phyloP scores from a whole-genome alignment of 1,139 yeast species.

The Zygosaccharomyces sapae region DNA sequence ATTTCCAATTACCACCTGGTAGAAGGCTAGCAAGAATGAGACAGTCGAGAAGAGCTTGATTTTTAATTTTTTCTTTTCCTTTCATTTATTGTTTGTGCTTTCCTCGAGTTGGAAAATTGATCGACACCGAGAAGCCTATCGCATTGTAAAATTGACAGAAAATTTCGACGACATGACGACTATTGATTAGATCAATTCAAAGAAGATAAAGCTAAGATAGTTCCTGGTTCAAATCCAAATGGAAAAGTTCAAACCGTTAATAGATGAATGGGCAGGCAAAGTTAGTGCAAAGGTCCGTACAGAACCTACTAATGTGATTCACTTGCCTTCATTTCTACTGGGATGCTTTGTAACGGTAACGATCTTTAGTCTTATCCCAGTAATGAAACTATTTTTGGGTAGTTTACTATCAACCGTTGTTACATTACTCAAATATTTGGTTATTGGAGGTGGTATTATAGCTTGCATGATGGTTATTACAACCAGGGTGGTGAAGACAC shows the following conservation, averaged over 20 bases:
- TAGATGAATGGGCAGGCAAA: constrained; percentile 10
- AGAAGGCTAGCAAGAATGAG: constrained; percentile 31
- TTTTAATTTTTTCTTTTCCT: background rate
- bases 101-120: constrained; percentile 3
- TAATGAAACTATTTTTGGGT: constrained; percentile 22
- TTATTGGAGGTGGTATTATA: constrained; percentile 20
- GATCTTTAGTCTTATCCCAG: constrained; percentile 18
- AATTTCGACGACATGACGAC: background rate
- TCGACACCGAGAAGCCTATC: background rate
- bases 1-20: constrained; percentile 16
- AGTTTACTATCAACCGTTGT: constrained; percentile 20
- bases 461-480: constrained; percentile 14
- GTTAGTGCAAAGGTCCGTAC: constrained; percentile 12
- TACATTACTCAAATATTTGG: constrained; percentile 18
- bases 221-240: constrained; percentile 5
- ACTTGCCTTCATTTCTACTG: constrained; percentile 23
- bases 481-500: constrained; percentile 9
- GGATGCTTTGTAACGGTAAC: constrained; percentile 20
- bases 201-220: background rate
- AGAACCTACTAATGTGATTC: constrained; percentile 19
- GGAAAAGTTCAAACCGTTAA: constrained; percentile 9
- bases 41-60: constrained; percentile 14
- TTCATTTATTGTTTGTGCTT: background rate
- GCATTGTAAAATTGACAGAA: constrained; percentile 4
- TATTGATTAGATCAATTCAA: background rate